Base-by-base conservation (phyloP, 148 eudicot genomes). In the Vaccinium vitisidaea region DNA sequence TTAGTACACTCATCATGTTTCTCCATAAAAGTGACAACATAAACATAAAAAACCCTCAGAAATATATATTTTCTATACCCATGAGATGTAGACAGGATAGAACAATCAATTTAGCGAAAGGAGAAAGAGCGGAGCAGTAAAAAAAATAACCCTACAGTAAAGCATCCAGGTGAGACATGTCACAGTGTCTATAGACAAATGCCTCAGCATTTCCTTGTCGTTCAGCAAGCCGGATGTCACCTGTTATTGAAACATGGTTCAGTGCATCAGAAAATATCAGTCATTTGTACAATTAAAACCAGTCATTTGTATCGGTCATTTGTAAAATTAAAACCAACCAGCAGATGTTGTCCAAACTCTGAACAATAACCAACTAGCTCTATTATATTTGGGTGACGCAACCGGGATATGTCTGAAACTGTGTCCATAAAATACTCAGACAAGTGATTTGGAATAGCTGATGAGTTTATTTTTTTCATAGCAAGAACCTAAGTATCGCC, bases 241-340 rank as follows among this genome's bases (percentile, higher is more conserved):
- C 98, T 84, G 95, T 95, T 58, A 97, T 97, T 52, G 99, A 97
- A 77, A 98, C 99, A 90, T 97, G 99, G 81, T 97, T 97, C 71
- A 97, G 90, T 67, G 97, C 92, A 90, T 97, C 99, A 70, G 99
- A 97, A 88, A 97, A 95, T 86, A 97, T 92, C 32, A 30, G 32
- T 30, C 32, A 30, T 30, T 30, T 30, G 32, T 30, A 30, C 32
- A 1, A 30, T 30, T 30, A 30, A 30, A n/a, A n/a, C n/a, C n/a
- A n/a, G n/a, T n/a, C n/a, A n/a, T n/a, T n/a, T n/a, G n/a, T n/a
- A n/a, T n/a, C n/a, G n/a, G n/a, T n/a, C n/a, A n/a, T n/a, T n/a
- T n/a, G n/a, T n/a, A n/a, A n/a, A n/a, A n/a, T n/a, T n/a, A n/a
- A n/a, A 30, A 27, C 30, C 30, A 27, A 97, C 91, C 39, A 97